phyloP scores from a whole-genome alignment of 2,329 filamentous ascomycete species.

The Colletotrichum somersetense region DNA sequence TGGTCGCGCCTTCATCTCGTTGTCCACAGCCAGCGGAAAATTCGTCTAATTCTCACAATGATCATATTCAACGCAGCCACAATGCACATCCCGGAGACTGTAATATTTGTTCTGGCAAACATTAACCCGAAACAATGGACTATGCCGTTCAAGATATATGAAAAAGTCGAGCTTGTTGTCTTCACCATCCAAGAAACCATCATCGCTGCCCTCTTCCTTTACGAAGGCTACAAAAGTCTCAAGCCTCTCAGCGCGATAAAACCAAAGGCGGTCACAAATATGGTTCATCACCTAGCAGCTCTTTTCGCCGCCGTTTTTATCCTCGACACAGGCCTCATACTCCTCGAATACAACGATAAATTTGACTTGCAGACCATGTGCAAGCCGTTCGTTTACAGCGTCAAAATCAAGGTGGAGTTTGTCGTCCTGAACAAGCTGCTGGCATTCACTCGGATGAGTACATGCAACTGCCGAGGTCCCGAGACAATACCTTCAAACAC shows the following conservation, averaged over 20 bases:
- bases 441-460: slow-evolving; percentile 32
- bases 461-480: slow-evolving; percentile 33
- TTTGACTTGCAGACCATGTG: slow-evolving; percentile 44
- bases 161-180: slow-evolving; percentile 67
- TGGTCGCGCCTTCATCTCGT: slow-evolving; percentile 74
- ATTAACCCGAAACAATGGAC: slow-evolving; percentile 51
- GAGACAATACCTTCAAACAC: slow-evolving; percentile 23
- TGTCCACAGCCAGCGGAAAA: slow-evolving; percentile 60
- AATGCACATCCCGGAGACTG: slow-evolving; percentile 65
- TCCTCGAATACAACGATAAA: slow-evolving; percentile 42
- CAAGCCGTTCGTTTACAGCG: slow-evolving; percentile 48
- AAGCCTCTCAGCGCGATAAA: slow-evolving; percentile 28
- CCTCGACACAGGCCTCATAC: slow-evolving; percentile 50
- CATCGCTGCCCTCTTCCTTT: slow-evolving; percentile 66
- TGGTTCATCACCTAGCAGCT: slow-evolving; percentile 54
- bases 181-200: slow-evolving; percentile 69
- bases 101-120: slow-evolving; percentile 68
- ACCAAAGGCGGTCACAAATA: slow-evolving; percentile 22
- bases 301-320: slow-evolving; percentile 54
- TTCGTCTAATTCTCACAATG: slow-evolving; percentile 66
- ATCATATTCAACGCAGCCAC: slow-evolving; percentile 68
- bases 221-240: slow-evolving; percentile 62
- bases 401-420: slow-evolving; percentile 55
- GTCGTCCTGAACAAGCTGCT: slow-evolving; percentile 51
- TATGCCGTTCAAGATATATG: slow-evolving; percentile 54